Evolutionary conservation across 2,329 filamentous ascomycete species (phyloP), one percentile per base, ranked within the genome.

Genomic region (Trichoderma harzianum): DNA sequence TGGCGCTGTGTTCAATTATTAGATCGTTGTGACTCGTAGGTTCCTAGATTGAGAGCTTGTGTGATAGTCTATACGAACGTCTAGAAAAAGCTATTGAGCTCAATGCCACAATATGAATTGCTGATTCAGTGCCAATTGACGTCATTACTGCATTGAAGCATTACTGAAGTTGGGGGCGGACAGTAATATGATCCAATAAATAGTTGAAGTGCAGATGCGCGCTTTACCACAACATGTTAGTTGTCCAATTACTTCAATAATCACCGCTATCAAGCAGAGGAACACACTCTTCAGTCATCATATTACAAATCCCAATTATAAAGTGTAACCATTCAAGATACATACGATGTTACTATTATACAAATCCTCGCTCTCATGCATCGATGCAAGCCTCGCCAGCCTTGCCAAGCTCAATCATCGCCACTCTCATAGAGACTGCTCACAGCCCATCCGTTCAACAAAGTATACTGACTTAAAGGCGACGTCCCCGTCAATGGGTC

Each of bases 371-470:
- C 3, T 10, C 18, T 7, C 30, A 10, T 26, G 3, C 3, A 4
- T 34, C 12, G 0, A 12, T 2, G 5, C n/a, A 3, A 51, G n/a
- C 43, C n/a, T 21, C 10, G 2, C 7, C 36, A 51, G n/a, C 43
- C n/a, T 21, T 5, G 2, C 7, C 36, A 43, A 21, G 21, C 32
- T 43, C 18, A 68, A 58, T 68, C 53, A 43, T 58, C 64, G 6
- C 60, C 68, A 34, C 67, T 63, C 7, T 64, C 68, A 55, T 66
- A 63, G 70, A 83, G 80, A 66, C 81, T 83, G 72, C 79, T 82
- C 1, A 74, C 76, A 5, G 79, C 75, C 82, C 82, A 83, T 2
- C 82, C 82, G 58, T 83, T 83, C 53, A 73, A 57, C 5, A 78
- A 73, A 43, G 74, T 77, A 66, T 80, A 83, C 67, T 81, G 76